A percentile compares a stretch with the other conserved stretches of the same genome.
These are phyloP conservation scores for Aspergillus clavatus DNA, from an alignment of 2,329 filamentous ascomycete species.

Conservation along the genomic window DNA sequence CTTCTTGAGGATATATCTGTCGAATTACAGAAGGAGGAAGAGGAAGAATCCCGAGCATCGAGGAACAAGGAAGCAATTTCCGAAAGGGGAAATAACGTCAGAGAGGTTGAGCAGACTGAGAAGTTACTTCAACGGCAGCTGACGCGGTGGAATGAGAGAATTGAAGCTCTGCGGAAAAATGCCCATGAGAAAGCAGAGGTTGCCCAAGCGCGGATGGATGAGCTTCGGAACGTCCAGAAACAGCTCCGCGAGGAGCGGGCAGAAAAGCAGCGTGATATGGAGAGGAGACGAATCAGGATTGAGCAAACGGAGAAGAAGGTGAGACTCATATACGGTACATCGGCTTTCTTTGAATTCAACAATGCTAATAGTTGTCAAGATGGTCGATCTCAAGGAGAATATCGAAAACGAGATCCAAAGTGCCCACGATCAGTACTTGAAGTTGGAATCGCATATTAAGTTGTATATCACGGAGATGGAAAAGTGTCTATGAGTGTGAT, in stretches of 20 bases:
- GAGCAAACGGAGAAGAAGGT: conserved; percentile 99
- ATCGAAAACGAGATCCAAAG: conserved; percentile 91
- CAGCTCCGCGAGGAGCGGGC: conserved; percentile 77
- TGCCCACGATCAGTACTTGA: conserved; percentile 90
- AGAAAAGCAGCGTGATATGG: conserved; percentile 87
- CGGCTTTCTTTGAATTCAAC: not conserved
- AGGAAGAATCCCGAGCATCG: conserved; percentile 74
- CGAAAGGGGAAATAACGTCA: conserved; percentile 81
- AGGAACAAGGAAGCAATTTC: conserved; percentile 81
- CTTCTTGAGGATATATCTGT: conserved; percentile 78
- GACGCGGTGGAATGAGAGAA: conserved; percentile 78
- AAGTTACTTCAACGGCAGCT: conserved; percentile 77
- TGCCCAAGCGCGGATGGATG: conserved; percentile 85
- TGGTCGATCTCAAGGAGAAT: conserved; percentile 95
- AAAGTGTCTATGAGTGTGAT: conserved; percentile 59
- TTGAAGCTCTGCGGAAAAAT: conserved; percentile 74
- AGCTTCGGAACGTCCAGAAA: conserved; percentile 73
- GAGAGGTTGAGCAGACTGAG: conserved; percentile 87
- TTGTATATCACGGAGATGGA: conserved; percentile 99
- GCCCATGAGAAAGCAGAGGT: conserved; percentile 75
- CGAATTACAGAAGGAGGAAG: conserved; percentile 88
- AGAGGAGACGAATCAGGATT: conserved; percentile 84
- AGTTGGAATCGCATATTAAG: conserved; percentile 96
- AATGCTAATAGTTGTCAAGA: conserved; percentile 52
- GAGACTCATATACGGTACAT: conserved; percentile 23